Percentiles rank a stretch among this genome's conserved stretches.
Conservation (phyloP, 2,329 filamentous ascomycete genomes). For the Rhynchosporium graminicola region DNA sequence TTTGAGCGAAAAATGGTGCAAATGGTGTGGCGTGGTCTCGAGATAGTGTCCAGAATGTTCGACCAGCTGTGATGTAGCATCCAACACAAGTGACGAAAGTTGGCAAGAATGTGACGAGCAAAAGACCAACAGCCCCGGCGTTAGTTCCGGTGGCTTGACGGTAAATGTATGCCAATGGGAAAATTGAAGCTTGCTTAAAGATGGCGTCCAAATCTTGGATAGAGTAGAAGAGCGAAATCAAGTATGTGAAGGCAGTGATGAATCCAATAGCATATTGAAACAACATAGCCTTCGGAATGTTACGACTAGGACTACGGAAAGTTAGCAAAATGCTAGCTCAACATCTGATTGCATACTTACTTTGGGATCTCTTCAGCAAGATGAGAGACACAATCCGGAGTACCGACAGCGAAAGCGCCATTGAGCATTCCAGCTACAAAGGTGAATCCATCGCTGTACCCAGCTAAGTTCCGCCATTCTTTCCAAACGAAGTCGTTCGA, state of each 20-base stretch:
- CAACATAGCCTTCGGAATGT: slow-evolving; percentile 54
- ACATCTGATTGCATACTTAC: slow-evolving; percentile 20
- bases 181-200: slow-evolving; percentile 50
- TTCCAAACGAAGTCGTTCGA: slow-evolving; percentile 45
- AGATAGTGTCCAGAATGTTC: slow-evolving; percentile 61
- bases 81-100: slow-evolving; percentile 53
- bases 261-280: slow-evolving; percentile 52
- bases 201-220: slow-evolving; percentile 56
- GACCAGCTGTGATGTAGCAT: slow-evolving; percentile 58
- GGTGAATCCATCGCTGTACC: slow-evolving; percentile 53
- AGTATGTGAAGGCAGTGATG: slow-evolving; percentile 51
- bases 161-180: slow-evolving; percentile 68
- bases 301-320: slow-evolving; percentile 43
- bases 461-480: slow-evolving; percentile 46
- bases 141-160: slow-evolving; percentile 55
- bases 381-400: slow-evolving; percentile 65
- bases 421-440: slow-evolving; percentile 64
- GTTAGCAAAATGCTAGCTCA: neutral
- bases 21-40: slow-evolving; percentile 58
- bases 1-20: slow-evolving; percentile 46
- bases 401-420: slow-evolving; percentile 67
- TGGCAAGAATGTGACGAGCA: slow-evolving; percentile 55
- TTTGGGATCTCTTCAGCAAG: slow-evolving; percentile 63
- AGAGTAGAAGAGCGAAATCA: slow-evolving; percentile 56
- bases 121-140: slow-evolving; percentile 51